phyloP scores from a whole-genome alignment of 352 stramenopile species.

The Detonula confervacea region DNA sequence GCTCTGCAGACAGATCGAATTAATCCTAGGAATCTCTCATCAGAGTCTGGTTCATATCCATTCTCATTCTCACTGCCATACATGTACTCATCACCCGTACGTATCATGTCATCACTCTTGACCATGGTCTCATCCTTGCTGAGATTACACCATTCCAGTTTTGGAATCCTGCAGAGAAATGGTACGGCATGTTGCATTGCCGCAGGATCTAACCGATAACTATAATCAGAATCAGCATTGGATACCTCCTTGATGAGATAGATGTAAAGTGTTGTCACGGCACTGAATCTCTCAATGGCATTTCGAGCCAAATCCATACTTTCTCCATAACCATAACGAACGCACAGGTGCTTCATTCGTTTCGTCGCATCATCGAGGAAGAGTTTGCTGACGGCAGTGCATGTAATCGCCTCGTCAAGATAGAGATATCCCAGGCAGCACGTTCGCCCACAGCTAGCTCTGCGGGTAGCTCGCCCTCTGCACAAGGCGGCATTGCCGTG shows the following conservation, averaged over 20 bases:
- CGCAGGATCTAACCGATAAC: not conserved
- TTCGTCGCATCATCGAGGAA: not conserved
- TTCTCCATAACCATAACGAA: not conserved
- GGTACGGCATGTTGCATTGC: not conserved
- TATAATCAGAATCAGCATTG: not conserved
- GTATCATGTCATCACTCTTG: not conserved
- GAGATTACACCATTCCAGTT: not conserved
- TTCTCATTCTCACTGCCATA: not conserved
- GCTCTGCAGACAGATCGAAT: not conserved
- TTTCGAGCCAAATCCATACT: not conserved
- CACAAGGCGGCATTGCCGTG: not conserved
- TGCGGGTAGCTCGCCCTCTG: not conserved
- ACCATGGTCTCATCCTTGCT: not conserved
- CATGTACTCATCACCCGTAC: not conserved
- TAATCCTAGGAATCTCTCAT: not conserved
- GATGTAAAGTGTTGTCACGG: not conserved
- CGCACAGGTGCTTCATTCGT: not conserved
- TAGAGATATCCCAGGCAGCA: not conserved
- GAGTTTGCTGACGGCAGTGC: not conserved
- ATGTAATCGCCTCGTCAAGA: not conserved
- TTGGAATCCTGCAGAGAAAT: not conserved
- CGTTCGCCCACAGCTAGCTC: not conserved
- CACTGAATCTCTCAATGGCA: not conserved
- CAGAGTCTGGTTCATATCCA: not conserved
- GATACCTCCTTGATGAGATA: not conserved